Evolutionary conservation across 2,329 filamentous ascomycete species (phyloP).

Genomic region (Blastomyces silverae): DNA sequence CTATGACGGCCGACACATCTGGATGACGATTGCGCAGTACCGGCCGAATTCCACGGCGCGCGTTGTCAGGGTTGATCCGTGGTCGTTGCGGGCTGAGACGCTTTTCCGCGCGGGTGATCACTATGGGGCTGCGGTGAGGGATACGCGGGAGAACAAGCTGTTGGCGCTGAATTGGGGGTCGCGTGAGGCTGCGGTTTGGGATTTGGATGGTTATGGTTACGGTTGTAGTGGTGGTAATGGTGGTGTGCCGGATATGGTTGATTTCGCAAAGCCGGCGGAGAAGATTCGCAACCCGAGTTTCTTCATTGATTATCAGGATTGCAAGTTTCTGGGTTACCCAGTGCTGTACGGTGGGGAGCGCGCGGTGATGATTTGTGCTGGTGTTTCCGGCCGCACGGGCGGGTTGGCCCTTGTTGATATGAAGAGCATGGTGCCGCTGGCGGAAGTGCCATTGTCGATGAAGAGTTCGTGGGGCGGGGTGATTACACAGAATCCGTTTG

Average conservation of each 20-base stretch:
- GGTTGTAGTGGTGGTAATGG: not conserved
- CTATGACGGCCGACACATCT: not conserved
- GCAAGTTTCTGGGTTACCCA: not conserved
- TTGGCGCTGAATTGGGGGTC: not conserved
- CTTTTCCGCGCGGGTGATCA: not conserved
- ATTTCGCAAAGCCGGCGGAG: not conserved
- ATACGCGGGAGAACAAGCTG: not conserved
- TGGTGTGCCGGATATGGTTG: not conserved
- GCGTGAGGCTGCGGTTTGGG: not conserved
- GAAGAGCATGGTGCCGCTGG: not conserved
- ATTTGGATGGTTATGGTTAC: not conserved
- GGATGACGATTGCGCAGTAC: conserved; percentile 2
- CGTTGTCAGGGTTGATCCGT: not conserved
- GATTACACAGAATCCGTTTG: conserved; percentile 2
- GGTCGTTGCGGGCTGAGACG: not conserved
- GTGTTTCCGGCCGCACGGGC: not conserved
- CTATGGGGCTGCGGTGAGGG: not conserved
- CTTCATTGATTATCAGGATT: not conserved
- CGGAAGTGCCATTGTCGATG: not conserved
- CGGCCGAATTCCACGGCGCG: not conserved
- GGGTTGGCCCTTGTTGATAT: not conserved
- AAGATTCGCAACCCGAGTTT: not conserved
- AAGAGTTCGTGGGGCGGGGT: not conserved
- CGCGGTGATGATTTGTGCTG: conserved; percentile 4
- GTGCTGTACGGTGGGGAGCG: not conserved